Conservation (phyloP, 2,329 filamentous ascomycete species). For the Fusarium concolor region DNA sequence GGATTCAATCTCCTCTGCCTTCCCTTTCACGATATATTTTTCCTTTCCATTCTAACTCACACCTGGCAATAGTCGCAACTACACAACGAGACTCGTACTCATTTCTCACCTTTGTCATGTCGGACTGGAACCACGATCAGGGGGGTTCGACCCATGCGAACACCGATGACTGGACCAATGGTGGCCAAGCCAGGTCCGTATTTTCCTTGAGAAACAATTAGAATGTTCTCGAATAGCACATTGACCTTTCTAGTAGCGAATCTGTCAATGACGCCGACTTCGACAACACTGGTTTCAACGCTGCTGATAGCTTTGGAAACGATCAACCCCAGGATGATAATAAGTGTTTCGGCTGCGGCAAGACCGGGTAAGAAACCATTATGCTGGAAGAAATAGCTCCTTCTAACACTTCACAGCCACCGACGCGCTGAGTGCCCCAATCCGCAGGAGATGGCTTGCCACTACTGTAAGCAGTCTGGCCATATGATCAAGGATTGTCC, state of each 20-base stretch:
- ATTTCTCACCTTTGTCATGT: constrained; percentile 9
- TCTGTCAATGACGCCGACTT: constrained; percentile 9
- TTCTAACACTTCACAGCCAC: constrained; percentile 40
- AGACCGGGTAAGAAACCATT: constrained; percentile 49
- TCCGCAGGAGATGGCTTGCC: constrained; percentile 51
- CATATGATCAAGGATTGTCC: constrained; percentile 73
- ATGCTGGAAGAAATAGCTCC: background rate
- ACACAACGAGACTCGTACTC: background rate
- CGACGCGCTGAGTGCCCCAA: constrained; percentile 53
- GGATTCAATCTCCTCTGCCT: background rate
- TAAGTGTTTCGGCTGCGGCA: constrained; percentile 54
- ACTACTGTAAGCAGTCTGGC: constrained; percentile 62
- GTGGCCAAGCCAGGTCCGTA: constrained; percentile 16
- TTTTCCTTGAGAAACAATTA: background rate
- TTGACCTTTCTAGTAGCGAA: constrained; percentile 8
- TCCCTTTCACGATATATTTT: too few relatives aligned
- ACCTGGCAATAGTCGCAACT: background rate
- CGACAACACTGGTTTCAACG: constrained; percentile 5
- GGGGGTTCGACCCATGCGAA: constrained; percentile 7
- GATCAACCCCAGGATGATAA: constrained; percentile 15
- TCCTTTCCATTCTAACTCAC: background rate
- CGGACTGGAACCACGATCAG: constrained; percentile 25
- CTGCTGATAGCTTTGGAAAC: background rate
- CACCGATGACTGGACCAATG: constrained; percentile 5
- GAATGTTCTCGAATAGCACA: background rate